Percentiles rank a stretch among this genome's conserved stretches.
Conservation (phyloP, 2,329 filamentous ascomycete species). For the Pseudopithomyces maydicus region DNA sequence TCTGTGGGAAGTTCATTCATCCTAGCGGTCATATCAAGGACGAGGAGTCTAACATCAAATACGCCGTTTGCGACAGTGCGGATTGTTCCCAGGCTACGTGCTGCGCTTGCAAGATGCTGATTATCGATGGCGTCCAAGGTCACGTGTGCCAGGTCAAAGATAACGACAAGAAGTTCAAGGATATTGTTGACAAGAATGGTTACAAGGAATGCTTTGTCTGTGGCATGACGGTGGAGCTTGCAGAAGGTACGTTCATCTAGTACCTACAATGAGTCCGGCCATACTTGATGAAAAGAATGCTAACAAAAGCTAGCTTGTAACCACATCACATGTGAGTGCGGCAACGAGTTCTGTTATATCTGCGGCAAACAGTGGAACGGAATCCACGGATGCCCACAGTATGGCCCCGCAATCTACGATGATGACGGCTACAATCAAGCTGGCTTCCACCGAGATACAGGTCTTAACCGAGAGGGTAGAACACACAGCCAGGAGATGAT, state of each 20-base stretch:
- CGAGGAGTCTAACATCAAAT: constrained; percentile 13
- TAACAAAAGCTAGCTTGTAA: constrained; percentile 30
- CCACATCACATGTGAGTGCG: constrained; percentile 39
- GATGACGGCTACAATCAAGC: constrained; percentile 38
- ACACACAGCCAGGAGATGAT: constrained; percentile 21
- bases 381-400: constrained; percentile 36
- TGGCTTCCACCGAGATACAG: constrained; percentile 34
- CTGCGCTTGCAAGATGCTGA: constrained; percentile 25
- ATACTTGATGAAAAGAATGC: background rate
- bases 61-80: constrained; percentile 27
- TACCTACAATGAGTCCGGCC: no score
- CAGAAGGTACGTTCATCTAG: constrained; percentile 19
- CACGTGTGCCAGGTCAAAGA: constrained; percentile 31
- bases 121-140: constrained; percentile 9
- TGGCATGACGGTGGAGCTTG: constrained; percentile 30
- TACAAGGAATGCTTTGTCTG: constrained; percentile 37
- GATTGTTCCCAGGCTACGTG: constrained; percentile 30
- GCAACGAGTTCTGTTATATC: constrained; percentile 39
- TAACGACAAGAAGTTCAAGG: constrained; percentile 29
- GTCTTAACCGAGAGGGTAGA: constrained; percentile 29
- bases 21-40: constrained; percentile 24
- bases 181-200: constrained; percentile 26
- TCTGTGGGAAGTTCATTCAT: constrained; percentile 30
- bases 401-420: constrained; percentile 36
- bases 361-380: constrained; percentile 37